Evolutionary conservation across 352 stramenopile genomes (phyloP).

Genomic region (Globisporangium barbulae): DNA sequence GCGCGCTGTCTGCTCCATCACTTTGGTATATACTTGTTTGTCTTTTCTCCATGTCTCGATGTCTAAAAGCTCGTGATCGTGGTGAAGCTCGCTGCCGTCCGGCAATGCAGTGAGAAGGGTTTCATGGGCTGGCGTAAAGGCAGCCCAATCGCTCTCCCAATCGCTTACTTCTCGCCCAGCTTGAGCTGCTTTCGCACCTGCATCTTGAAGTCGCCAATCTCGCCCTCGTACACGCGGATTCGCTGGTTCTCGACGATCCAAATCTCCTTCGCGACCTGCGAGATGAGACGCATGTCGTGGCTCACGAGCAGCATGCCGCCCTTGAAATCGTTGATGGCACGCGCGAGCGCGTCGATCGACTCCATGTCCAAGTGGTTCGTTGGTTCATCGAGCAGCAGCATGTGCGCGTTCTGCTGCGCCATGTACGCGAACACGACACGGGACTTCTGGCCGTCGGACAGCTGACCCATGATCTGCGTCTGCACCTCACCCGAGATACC

Average conservation of each 20-base stretch:
- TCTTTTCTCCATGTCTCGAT: not conserved
- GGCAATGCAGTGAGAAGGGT: not conserved
- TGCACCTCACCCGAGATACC: constrained; percentile 95
- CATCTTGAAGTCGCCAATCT: constrained; percentile 98
- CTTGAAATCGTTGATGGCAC: constrained; percentile 97
- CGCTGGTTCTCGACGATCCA: constrained; percentile 98
- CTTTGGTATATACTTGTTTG: constrained; percentile 15
- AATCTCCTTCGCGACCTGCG: constrained; percentile 98
- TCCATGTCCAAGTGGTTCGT: constrained; percentile 94
- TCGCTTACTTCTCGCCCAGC: constrained; percentile 19
- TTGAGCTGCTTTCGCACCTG: constrained; percentile 22
- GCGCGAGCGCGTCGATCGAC: constrained; percentile 96
- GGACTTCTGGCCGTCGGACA: constrained; percentile 96
- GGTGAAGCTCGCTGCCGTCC: not conserved
- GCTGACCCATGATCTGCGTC: constrained; percentile 94
- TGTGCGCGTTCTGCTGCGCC: constrained; percentile 96
- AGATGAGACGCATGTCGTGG: constrained; percentile 99
- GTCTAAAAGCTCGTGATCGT: constrained; percentile 3
- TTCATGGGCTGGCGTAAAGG: not conserved
- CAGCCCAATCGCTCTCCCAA: not conserved
- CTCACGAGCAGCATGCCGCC: constrained; percentile 97
- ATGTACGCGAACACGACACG: constrained; percentile 98
- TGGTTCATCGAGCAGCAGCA: constrained; percentile 90
- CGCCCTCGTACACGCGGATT: constrained; percentile 95
- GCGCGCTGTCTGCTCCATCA: not conserved